Evolutionary conservation across 768 basidiomycete species (phyloP), one percentile per base, ranked within the genome.

Genomic region (Tylopilus balloui): DNA sequence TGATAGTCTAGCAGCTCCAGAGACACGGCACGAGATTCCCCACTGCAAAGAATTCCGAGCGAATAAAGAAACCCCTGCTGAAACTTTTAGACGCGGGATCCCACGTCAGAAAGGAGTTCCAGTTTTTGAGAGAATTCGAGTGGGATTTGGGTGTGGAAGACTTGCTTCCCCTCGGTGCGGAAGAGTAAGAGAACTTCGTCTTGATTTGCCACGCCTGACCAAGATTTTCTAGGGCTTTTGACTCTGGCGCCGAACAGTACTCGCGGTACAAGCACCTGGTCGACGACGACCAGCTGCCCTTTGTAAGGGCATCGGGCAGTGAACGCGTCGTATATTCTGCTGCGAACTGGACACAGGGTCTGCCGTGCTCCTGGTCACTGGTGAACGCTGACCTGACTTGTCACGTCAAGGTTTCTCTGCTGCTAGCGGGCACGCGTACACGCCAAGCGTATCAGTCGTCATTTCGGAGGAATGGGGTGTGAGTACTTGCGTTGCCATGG

Each of bases 1-100:
- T 51, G 29, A 66, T 47, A 6, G 17, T 11, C 20, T 25, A 28
- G 14, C 24, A 91, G 88, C 70, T 93, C 9, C 84, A 91, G 67
- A 74, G 90, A 11, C 90, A 93, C 59, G 89, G 88, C 3, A 80
- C 87, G 1, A 79, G 90, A 27, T 91, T 75, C 57, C 90, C 90
- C 0, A 91, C 88, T 0, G 55, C 61, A 0, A 71, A 73, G 2
- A 74, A 78, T 11, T 62, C 73, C 1, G 55, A 58, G 10, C 47
- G 52, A 24, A 86, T 86, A 9, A 53, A 64, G 15, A 51, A 60
- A 4, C 74, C 83, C 0, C 57, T 92, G 9, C 50, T 60, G 6
- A 86, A 84, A 53, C 69, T 92, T 1, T 61, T 78, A 49, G 58
- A 71, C 0, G 83, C 73, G 9, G 58, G 66, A 0, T 56, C 66